These are phyloP conservation scores for Edaphochlamys debaryana DNA, from an alignment of 139 green algal species.

Conservation along the genomic window DNA sequence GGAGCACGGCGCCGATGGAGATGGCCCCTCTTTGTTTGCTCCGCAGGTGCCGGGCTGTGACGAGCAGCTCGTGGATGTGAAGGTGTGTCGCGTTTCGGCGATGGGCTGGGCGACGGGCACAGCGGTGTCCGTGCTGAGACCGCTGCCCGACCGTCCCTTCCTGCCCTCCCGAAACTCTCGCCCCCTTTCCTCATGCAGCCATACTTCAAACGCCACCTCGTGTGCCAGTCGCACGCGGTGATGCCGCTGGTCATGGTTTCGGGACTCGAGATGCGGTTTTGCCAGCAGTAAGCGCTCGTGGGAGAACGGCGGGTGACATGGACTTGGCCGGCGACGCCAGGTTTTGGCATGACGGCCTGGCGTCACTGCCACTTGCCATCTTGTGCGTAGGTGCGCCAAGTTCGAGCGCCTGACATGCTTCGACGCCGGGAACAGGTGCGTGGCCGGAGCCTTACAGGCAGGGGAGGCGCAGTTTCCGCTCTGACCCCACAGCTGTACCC, in stretches of 20 bases:
- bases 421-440: slow-evolving; percentile 3
- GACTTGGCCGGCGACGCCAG: too few species aligned
- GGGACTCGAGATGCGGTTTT: slow-evolving; percentile 23
- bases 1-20: too few species aligned
- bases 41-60: slow-evolving; percentile 8
- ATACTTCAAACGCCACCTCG: slow-evolving; percentile 14
- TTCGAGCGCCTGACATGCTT: slow-evolving; percentile 17
- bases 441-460: too few species aligned
- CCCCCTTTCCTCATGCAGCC: background rate
- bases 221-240: slow-evolving; percentile 23
- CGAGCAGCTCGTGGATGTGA: background rate
- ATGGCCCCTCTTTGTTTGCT: too few species aligned
- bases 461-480: too few species aligned
- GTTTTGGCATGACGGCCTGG: too few species aligned
- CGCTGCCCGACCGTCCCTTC: background rate
- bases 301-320: too few species aligned
- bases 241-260: background rate
- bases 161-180: background rate
- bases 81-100: background rate
- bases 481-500: too few species aligned
- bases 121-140: background rate
- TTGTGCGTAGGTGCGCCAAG: too few species aligned
- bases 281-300: too few species aligned
- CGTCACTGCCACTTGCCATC: too few species aligned
- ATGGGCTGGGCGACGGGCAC: too few species aligned